These are phyloP conservation scores for Botrytis medusae DNA, from an alignment of 2,329 filamentous ascomycete genomes.

Conservation along the genomic window DNA sequence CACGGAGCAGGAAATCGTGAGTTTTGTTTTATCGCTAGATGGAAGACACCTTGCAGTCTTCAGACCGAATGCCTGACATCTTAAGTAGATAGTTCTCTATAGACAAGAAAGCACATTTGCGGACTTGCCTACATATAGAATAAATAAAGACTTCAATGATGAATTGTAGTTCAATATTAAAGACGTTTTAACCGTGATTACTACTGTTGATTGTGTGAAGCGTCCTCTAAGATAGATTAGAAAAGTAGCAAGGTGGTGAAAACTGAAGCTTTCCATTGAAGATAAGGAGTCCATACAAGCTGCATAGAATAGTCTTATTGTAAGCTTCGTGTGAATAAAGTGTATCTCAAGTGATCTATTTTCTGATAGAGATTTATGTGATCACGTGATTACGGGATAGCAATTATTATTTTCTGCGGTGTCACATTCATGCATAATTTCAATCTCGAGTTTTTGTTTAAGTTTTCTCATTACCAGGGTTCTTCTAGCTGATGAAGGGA, in stretches of 20 bases:
- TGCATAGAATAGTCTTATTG: not conserved
- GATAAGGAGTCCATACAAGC: not conserved
- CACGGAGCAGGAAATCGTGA: not conserved
- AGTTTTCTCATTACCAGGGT: not conserved
- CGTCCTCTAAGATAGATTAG: rapidly evolving
- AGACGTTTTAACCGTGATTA: no score
- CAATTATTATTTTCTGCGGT: not conserved
- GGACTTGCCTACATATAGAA: no score
- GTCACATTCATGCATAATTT: not conserved
- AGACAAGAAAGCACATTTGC: not conserved
- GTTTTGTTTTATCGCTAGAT: not conserved
- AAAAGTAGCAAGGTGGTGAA: not conserved
- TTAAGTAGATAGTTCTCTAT: not conserved
- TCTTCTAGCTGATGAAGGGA: no score
- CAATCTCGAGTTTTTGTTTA: not conserved
- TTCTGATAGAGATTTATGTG: not conserved
- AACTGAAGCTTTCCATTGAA: not conserved
- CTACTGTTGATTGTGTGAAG: not conserved
- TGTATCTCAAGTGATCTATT: not conserved
- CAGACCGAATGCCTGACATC: not conserved
- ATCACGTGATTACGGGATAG: not conserved
- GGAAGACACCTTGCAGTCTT: not conserved
- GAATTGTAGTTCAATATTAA: no score
- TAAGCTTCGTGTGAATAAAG: not conserved
- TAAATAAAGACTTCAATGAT: not conserved